Evolutionary conservation across 2,329 filamentous ascomycete species (phyloP), one percentile per base, ranked within the genome.

Genomic region (Fusarium pseudoanthophilum): DNA sequence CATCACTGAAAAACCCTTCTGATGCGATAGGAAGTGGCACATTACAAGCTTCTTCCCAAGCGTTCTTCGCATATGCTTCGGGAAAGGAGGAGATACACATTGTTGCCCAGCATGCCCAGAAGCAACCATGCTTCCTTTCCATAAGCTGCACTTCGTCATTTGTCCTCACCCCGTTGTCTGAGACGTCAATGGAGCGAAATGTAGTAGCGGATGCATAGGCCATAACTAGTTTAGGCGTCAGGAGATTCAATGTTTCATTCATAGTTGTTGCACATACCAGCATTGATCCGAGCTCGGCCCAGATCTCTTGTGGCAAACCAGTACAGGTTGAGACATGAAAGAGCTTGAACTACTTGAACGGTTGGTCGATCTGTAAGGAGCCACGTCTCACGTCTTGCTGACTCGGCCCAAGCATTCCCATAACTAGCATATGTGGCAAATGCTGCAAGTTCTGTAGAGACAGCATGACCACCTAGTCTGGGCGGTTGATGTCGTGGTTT

Each of bases 21-120:
- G 52, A 21, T 18, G 34, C 15, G 2, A 26, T 3, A 1, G 55
- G 39, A 21, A 58, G 40, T 9, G 30, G 30, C 18, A 58, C 40
- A 6, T 13, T 8, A 11, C 10, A 36, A 21, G 39, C 55, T 45
- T 58, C 55, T 2, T 58, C 39, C 55, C 55, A 58, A 8, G 55
- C 55, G 16, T 58, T 58, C 7, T 46, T 58, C 3, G 55, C 55
- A 36, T 46, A 46, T 6, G 40, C 39, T 34, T 58, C 40, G 0
- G 55, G 55, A 28, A 58, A 58, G 7, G 40, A 45, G 20, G 40
- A 46, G 16, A 58, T 45, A 14, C 40, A 58, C 55, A 58, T 46
- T 4, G 55, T 58, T 36, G 55, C 24, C 55, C 55, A 58, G n/a
- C 55, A 46, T 13, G 55, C 55, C 55, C 55, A 58, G 20, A 58